These are phyloP conservation scores for Aureobasidium leucospermi DNA, from an alignment of 2,329 filamentous ascomycete species.

Conservation along the genomic window DNA sequence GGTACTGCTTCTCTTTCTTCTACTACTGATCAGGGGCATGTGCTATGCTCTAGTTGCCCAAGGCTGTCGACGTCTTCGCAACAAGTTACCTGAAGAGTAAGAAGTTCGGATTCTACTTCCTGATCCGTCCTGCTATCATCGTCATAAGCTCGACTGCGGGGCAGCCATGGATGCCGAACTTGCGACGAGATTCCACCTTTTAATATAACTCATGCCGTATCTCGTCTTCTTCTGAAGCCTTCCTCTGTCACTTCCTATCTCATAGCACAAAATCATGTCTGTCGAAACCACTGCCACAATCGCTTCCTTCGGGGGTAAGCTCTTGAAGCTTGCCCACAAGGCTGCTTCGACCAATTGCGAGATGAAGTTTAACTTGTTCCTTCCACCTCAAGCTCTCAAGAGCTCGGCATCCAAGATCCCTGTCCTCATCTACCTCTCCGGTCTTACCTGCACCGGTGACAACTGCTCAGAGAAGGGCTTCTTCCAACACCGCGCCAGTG, in stretches of 20 bases:
- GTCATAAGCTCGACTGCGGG: background rate
- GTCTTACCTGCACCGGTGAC: conserved; percentile 89
- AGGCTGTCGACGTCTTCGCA: background rate
- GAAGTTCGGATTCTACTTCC: background rate
- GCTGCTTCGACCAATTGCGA: conserved; percentile 68
- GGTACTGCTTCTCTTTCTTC: too few species aligned
- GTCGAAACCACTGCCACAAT: conserved; percentile 88
- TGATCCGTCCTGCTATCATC: background rate
- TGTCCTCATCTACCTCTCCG: conserved; percentile 86
- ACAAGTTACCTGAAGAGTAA: background rate
- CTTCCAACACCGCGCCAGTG: conserved; percentile 74
- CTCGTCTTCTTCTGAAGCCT: background rate
- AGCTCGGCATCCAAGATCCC: conserved; percentile 58
- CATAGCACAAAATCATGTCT: conserved; percentile 50
- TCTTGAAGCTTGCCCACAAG: conserved; percentile 83
- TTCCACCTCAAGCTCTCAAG: conserved; percentile 63
- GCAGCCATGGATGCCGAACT: background rate
- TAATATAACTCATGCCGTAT: background rate
- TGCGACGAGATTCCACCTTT: background rate
- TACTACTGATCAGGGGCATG: too few species aligned
- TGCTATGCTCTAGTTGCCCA: too few species aligned
- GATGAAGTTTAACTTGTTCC: conserved; percentile 89
- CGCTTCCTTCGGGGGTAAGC: conserved; percentile 84
- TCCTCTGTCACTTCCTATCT: background rate
- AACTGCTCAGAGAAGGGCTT: conserved; percentile 73